A percentile compares a stretch with the other conserved stretches of the same genome.
These are phyloP conservation scores for Paramecium caudatum DNA, from an alignment of 73 alveolate species.

Conservation along the genomic window DNA sequence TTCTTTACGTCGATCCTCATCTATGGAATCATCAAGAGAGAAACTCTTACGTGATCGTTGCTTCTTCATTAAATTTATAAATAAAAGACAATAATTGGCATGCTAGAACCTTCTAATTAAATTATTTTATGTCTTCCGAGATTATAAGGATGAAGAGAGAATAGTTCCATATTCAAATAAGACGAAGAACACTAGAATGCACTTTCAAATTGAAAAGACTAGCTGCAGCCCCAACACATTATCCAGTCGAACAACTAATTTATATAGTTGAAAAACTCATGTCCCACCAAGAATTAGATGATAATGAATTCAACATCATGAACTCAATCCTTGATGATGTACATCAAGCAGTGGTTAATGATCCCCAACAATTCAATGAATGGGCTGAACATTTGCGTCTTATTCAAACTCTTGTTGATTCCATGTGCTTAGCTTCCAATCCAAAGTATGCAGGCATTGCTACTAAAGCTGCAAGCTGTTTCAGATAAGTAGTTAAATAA, in stretches of 20 bases:
- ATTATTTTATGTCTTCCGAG: too few relatives aligned
- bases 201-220: constrained; percentile 30
- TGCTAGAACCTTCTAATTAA: too few relatives aligned
- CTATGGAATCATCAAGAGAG: background rate
- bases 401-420: constrained; percentile 7
- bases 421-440: constrained; percentile 25
- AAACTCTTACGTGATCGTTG: constrained; percentile 47
- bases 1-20: constrained; percentile 49
- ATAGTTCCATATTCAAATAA: background rate
- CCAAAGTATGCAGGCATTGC: background rate
- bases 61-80: constrained; percentile 26
- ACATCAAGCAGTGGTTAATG: background rate
- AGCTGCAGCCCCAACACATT: background rate
- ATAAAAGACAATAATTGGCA: too few relatives aligned
- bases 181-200: constrained; percentile 4
- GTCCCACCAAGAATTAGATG: background rate
- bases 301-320: constrained; percentile 1
- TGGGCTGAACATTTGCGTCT: constrained; percentile 51
- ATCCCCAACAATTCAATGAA: constrained; percentile 2
- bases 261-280: background rate
- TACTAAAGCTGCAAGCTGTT: constrained; percentile 45
- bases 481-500: background rate
- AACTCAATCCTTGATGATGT: background rate
- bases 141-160: constrained; percentile 43
- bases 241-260: constrained; percentile 59